A percentile compares a stretch with the other conserved stretches of the same genome.
Evolutionary conservation across 176 grass and related monocot genomes (phyloP).

Genomic region (Hyparrhenia diplandra): DNA sequence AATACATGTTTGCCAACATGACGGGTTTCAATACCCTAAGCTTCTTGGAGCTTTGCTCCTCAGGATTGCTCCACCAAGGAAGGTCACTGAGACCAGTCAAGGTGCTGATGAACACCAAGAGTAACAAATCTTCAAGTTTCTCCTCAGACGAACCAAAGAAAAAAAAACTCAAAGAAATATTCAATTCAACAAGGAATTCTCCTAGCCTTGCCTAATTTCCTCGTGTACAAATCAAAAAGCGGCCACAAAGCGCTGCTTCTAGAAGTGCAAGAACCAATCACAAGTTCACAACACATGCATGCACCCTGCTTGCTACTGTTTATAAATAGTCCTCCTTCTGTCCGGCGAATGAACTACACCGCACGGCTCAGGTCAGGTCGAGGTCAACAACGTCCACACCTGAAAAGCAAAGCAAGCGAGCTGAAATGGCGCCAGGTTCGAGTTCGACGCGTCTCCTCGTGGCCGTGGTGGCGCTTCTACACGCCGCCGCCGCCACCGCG

Average conservation of each 20-base stretch:
- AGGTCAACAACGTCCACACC: neutral
- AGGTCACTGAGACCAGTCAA: no score
- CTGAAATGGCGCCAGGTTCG: neutral
- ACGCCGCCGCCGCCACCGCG: neutral
- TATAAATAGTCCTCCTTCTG: neutral
- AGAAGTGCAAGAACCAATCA: neutral
- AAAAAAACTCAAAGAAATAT: neutral
- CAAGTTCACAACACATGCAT: no score
- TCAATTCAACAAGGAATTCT: neutral
- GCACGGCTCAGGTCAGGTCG: neutral
- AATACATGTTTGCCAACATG: no score
- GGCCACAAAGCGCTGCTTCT: neutral
- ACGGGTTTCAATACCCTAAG: no score
- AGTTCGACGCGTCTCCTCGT: neutral
- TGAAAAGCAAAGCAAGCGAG: neutral
- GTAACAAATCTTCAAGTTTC: no score
- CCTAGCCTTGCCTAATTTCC: neutral
- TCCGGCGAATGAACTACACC: neutral
- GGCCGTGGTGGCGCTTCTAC: neutral
- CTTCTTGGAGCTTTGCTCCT: no score
- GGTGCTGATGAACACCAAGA: no score
- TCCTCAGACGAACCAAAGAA: no score
- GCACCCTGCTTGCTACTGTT: neutral
- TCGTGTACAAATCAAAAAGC: neutral
- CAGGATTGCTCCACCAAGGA: no score